Evolutionary conservation across 257 asterid species (phyloP).

Genomic region (Osmanthus fragrans): DNA sequence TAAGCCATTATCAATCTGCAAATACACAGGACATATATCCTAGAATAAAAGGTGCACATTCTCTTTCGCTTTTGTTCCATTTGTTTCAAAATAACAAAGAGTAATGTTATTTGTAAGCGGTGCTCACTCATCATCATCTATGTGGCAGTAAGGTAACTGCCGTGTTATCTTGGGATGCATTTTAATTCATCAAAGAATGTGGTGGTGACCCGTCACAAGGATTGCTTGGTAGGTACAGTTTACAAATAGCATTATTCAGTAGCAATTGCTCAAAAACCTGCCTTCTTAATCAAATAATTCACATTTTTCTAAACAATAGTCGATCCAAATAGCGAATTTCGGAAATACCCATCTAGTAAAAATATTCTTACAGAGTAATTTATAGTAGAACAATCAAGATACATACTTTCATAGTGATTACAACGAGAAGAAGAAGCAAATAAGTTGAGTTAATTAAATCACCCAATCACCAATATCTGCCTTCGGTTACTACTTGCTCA

Average conservation of each 20-base stretch:
- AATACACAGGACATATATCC: background rate
- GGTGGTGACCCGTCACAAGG: too few species aligned
- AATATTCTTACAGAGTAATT: background rate
- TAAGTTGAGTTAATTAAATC: too few species aligned
- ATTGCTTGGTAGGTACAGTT: too few species aligned
- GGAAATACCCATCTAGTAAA: background rate
- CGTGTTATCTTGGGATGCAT: too few species aligned
- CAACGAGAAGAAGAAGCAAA: background rate
- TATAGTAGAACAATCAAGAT: background rate
- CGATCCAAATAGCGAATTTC: background rate
- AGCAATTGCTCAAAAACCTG: background rate
- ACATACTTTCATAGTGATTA: background rate
- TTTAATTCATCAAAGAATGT: too few species aligned
- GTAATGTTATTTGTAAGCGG: too few species aligned
- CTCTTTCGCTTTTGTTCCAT: background rate
- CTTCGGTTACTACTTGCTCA: too few species aligned
- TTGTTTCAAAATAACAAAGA: background rate
- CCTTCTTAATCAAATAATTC: background rate
- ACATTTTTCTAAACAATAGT: background rate
- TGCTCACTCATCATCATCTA: too few species aligned
- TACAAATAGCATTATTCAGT: too few species aligned
- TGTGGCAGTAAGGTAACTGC: too few species aligned
- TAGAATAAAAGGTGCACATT: background rate
- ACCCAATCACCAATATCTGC: too few species aligned
- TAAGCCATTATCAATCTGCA: background rate